These are phyloP conservation scores for Aspergillus cristatus DNA, from an alignment of 495 filamentous ascomycete species.

Conservation along the genomic window DNA sequence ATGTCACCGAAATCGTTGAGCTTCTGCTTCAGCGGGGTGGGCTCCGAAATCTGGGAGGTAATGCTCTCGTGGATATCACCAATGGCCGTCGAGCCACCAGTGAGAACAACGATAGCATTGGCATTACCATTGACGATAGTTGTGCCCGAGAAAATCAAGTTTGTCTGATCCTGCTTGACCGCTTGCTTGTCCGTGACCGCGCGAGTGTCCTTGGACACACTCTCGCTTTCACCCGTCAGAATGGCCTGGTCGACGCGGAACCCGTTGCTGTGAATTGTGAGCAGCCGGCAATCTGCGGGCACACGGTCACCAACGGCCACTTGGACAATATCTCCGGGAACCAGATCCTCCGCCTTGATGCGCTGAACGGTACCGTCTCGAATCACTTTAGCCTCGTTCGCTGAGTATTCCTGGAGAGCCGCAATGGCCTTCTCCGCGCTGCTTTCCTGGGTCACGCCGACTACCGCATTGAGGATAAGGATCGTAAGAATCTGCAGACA, in stretches of 20 bases:
- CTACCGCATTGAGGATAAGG: slow-evolving; percentile 89
- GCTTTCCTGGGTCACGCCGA: slow-evolving; percentile 97
- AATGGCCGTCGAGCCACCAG: slow-evolving; percentile 86
- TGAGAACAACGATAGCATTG: slow-evolving; percentile 84
- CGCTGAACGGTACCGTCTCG: slow-evolving; percentile 65
- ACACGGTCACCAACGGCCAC: slow-evolving; percentile 89
- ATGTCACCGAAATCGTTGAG: slow-evolving; percentile 96
- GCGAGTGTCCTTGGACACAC: slow-evolving; percentile 73
- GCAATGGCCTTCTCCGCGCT: slow-evolving; percentile 98
- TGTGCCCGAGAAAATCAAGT: slow-evolving; percentile 97
- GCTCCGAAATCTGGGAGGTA: slow-evolving; percentile 92
- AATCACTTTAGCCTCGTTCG: slow-evolving; percentile 91
- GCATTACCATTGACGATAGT: slow-evolving; percentile 94
- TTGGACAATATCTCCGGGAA: slow-evolving; percentile 88
- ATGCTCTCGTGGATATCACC: slow-evolving; percentile 99
- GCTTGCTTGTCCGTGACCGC: slow-evolving; percentile 68
- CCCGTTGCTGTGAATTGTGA: slow-evolving; percentile 92
- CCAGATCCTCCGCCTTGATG: slow-evolving; percentile 88
- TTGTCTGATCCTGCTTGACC: slow-evolving; percentile 95
- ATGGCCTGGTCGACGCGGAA: slow-evolving; percentile 96
- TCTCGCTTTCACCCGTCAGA: slow-evolving; percentile 96
- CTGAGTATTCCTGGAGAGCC: slow-evolving; percentile 97
- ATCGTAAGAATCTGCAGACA: slow-evolving; percentile 80
- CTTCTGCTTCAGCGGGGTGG: slow-evolving; percentile 96
- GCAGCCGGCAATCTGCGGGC: slow-evolving; percentile 89